Percentiles rank a stretch among this genome's conserved stretches.
Evolutionary conservation across 2,329 filamentous ascomycete species (phyloP).

Genomic region (Cytospora mali): DNA sequence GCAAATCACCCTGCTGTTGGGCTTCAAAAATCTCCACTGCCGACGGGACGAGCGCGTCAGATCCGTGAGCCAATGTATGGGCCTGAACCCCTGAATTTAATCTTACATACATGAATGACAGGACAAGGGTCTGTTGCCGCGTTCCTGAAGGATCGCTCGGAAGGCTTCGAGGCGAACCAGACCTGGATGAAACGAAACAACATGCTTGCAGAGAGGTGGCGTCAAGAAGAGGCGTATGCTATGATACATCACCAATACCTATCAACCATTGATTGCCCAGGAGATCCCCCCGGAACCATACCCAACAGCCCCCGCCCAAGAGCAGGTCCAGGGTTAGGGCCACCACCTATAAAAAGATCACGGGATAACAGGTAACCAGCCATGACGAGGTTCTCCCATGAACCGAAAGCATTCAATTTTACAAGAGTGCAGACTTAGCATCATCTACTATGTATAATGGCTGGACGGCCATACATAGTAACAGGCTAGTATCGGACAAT

Average conservation of each 20-base stretch:
- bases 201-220: background rate
- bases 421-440: no score
- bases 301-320: no score
- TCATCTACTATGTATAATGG: no score
- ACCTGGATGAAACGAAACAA: slow-evolving; percentile 17
- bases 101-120: background rate
- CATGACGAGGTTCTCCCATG: background rate
- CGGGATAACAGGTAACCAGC: background rate
- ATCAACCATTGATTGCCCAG: no score
- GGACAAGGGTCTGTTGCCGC: background rate
- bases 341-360: no score
- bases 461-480: no score
- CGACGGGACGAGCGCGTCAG: slow-evolving; percentile 11
- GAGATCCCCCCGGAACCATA: no score
- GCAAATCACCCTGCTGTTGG: slow-evolving; percentile 4
- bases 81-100: slow-evolving; percentile 16
- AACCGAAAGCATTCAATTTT: background rate
- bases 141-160: slow-evolving; percentile 6
- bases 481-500: slow-evolving; percentile 14
- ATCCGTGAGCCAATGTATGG: slow-evolving; percentile 1
- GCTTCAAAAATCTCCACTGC: slow-evolving; percentile 13
- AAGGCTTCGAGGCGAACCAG: slow-evolving; percentile 6
- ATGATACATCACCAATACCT: no score
- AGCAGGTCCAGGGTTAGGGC: slow-evolving; percentile 4
- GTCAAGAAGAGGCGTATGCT: no score